Conservation (phyloP, 75 land plant genomes). For the Pinus albicaulis region DNA sequence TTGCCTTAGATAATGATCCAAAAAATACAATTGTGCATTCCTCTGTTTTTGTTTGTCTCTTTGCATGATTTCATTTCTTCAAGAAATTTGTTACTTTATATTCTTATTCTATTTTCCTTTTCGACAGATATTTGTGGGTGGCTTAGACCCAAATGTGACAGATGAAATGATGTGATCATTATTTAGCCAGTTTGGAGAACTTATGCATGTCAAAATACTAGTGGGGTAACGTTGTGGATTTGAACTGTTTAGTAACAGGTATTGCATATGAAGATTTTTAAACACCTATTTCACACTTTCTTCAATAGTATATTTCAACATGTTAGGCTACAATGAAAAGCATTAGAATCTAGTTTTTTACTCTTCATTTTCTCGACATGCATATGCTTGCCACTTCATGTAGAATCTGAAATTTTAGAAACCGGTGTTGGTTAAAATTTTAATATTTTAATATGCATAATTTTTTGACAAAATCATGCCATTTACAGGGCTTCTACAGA, state of each 20-base stretch:
- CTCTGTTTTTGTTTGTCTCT: conserved; percentile 10
- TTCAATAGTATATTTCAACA: too few relatives aligned
- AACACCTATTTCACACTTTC: too few relatives aligned
- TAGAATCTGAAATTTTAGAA: too few relatives aligned
- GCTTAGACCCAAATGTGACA: conserved; percentile 73
- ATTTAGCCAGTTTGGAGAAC: conserved; percentile 79
- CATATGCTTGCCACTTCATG: too few relatives aligned
- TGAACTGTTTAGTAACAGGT: conserved; percentile 94
- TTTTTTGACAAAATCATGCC: too few relatives aligned
- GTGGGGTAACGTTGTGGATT: conserved; percentile 93
- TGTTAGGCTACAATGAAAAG: too few relatives aligned
- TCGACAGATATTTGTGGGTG: conserved; percentile 83
- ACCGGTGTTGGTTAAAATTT: too few relatives aligned
- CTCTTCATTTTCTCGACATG: too few relatives aligned
- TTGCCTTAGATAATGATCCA: conserved; percentile 70
- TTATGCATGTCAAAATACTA: conserved; percentile 94
- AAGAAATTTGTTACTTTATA: not conserved
- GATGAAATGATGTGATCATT: conserved; percentile 76
- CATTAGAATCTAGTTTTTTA: too few relatives aligned
- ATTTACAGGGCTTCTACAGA: conserved; percentile 72
- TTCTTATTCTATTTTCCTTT: not conserved
- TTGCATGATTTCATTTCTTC: not conserved
- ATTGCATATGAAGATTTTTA: not conserved
- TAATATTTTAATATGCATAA: too few relatives aligned
- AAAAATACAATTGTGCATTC: conserved; percentile 90